Base-by-base conservation (phyloP, 2,329 filamentous ascomycete species). In the Colletotrichum sp. region DNA sequence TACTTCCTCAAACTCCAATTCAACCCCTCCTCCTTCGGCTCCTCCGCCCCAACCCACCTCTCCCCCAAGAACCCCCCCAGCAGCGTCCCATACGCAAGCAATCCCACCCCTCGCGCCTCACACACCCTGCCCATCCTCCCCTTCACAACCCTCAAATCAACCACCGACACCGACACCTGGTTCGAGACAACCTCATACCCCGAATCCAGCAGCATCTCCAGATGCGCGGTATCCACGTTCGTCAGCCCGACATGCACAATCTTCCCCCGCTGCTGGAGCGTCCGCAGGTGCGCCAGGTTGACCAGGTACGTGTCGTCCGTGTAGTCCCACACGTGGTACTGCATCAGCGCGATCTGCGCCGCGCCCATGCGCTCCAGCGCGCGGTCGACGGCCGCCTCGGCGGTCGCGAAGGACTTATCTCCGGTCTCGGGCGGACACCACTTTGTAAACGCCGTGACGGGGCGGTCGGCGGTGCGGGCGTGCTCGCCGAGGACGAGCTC, bases 1-100 rank as follows among this genome's bases (percentile, higher is more conserved):
- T 85, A 85, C 64, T 85, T 81, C 30, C 76, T 75, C 63, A 80
- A 67, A 26, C 77, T 78, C 78, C 79, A 79, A 67, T 81, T 80
- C 21, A 80, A 63, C 5, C 62, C 59, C 13, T 73, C 65, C 2
- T 21, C 36, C 7, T 66, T 57, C 24, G 13, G 12, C 4, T 79
- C 79, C 67, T 81, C 78, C 10, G 60, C 60, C 24, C 65, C 79
- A 6, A 81, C 30, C 80, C 80, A 81, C 44, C 76, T 78, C 73
- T 81, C 79, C 2, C 68, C 69, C 4, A 80, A 21, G 21, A 78
- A 80, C 1, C 80, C 80, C 3, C 80, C 80, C 6, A 75, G 62
- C 15, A 75, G 18, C 39, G 72, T 72, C 28, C 72, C 72, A 55
- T 75, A 75, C 39, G 69, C n/a, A 15, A 75, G 26, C 5, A 75